Evolutionary conservation across 164 flowering plant species (phyloP), one percentile per base, ranked within the genome.

Genomic region (grape (Vitis vinifera)): DNA sequence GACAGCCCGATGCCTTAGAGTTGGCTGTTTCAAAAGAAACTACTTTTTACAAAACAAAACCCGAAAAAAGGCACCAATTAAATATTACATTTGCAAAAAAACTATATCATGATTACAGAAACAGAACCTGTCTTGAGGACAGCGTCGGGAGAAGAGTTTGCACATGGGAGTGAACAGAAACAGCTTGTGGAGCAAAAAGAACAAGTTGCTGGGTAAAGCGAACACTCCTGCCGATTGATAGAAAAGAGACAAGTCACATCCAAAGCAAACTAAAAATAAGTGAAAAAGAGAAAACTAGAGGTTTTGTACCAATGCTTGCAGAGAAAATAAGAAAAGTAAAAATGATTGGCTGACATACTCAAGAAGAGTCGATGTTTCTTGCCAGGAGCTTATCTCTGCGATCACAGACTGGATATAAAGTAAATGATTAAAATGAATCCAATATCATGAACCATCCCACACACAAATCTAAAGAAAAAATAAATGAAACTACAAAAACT

Each of bases 121-220:
- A 57, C 13, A 29, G 37, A 74, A 93, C 99, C 98, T 96, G 99
- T 89, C 91, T 87, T 56, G 99, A 91, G 51, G 91, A 84, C 55
- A 96, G 79, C 60, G 98, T 96, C 9, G 90, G 85, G 48, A 90
- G 89, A 80, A 96, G 92, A 74, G 82, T 84, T 71, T 86, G 83
- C 70, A 96, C 87, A 79, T 96, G 98, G 30, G 89, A 74, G 74
- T 88, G 97, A 68, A 93, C 90, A 65, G 97, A 85, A 73, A 92
- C 91, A 79, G 99, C 98, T 79, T 91, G 99, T 4, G 99, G 97
- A 10, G 99, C 99, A 84, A 96, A 96, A 70, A 96, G 87, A 81
- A 88, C 97, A 72, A 96, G 97, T 75, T 96, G 98, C 70, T 96
- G 99, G 3, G 97, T 93, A 75, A 96, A 93, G 49, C 98, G 86